Base-by-base conservation (phyloP, 1,139 yeast species). In the Suhomyces bolitotheri region DNA sequence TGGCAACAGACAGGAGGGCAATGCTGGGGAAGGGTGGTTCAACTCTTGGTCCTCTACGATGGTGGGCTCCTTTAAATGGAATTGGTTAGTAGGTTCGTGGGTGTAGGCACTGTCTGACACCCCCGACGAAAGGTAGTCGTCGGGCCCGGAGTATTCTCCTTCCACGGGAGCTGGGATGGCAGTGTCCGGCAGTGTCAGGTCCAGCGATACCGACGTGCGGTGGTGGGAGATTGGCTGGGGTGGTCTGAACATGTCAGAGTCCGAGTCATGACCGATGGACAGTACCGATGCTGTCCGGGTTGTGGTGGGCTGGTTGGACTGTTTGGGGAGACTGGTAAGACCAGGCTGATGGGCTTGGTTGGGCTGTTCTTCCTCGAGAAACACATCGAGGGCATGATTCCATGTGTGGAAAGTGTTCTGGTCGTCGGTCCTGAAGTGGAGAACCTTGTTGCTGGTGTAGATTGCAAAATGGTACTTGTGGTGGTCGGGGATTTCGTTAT, bases 391-490 rank as follows among this genome's bases (percentile, higher is more conserved):
- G 4, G 68, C 49, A 5, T 50, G 53, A 16, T 64, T 61, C 83
- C 83, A 78, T 15, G 51, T 49, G 13, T 59, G 51, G 22, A 66
- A 66, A 13, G 59, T 66, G 4, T 54, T 50, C 4, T 50, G 51
- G 28, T 62, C 58, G 9, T 57, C 60, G 2, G 76, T 68, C 22
- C 59, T 58, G 25, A 77, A 60, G 44, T 77, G 79, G 31, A 67
- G 53, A 25, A 65, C 70, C 40, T 65, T 62, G 22, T 59, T 60
- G 38, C 54, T 40, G 50, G 70, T 49, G 62, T 70, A 62, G 34
- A 73, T 51, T 3, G 72, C 71, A 48, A 76, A 69, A 36, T 64
- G 74, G 31, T 53, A 56, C 25, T 52, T 53, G 30, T 53, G 59
- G 25, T 51, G 50, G 41, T 69, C 77, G 2, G 64, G 54, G 19